Percentiles rank a stretch among this genome's conserved stretches.
phyloP scores from a whole-genome alignment of 257 asterid genomes.

The Solanum virginianum region DNA sequence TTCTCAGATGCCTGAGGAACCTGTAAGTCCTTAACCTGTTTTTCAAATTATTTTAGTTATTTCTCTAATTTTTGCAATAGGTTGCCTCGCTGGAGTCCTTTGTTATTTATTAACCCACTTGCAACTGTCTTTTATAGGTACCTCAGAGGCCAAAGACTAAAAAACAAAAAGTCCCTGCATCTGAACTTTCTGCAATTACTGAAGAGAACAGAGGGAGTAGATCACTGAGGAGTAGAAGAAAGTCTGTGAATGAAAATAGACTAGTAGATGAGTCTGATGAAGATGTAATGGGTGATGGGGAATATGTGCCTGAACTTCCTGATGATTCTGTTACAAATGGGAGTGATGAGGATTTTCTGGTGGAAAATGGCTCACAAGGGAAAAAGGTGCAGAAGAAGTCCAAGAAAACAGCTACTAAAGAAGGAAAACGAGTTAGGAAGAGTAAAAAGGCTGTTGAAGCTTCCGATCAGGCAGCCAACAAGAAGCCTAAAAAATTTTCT shows the following conservation, averaged over 20 bases:
- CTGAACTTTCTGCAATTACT: constrained; percentile 21
- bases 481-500: constrained; percentile 58
- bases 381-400: constrained; percentile 30
- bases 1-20: constrained; percentile 42
- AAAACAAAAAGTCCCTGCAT: constrained; percentile 6
- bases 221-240: constrained; percentile 33
- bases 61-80: neutral
- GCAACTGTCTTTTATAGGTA: constrained; percentile 18
- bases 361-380: constrained; percentile 24
- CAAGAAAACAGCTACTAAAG: constrained; percentile 24
- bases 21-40: constrained; percentile 18
- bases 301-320: constrained; percentile 21
- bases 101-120: neutral
- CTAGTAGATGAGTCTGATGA: constrained; percentile 33
- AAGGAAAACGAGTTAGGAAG: constrained; percentile 46
- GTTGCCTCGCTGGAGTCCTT: neutral
- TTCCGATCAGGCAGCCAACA: constrained; percentile 25
- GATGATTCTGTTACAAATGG: constrained; percentile 20
- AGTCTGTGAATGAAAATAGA: constrained; percentile 5
- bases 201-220: constrained; percentile 30
- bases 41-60: neutral
- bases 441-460: constrained; percentile 41
- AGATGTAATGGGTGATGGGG: constrained; percentile 21
- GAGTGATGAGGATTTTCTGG: constrained; percentile 26
- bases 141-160: constrained; percentile 44